Conservation (phyloP, 1,139 yeast species). For the Candida frijolesensis region DNA sequence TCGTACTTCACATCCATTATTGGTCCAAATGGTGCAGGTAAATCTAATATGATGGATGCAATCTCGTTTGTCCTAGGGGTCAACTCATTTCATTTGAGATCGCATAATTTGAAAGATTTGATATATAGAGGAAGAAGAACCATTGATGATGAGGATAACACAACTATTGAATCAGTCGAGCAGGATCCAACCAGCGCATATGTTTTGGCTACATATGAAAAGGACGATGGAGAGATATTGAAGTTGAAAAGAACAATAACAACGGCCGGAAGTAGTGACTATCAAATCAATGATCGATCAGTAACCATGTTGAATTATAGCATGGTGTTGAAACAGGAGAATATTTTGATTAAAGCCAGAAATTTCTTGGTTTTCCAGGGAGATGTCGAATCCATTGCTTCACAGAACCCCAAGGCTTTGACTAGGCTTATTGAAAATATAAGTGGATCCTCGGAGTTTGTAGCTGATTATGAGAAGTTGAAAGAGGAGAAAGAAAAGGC, state of each 20-base stretch:
- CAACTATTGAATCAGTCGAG: constrained; percentile 21
- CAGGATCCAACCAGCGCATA: constrained; percentile 65
- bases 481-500: constrained; percentile 69
- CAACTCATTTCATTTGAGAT: constrained; percentile 73
- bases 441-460: constrained; percentile 75
- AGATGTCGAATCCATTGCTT: constrained; percentile 91
- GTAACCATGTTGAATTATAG: constrained; percentile 72
- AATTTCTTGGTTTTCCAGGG: constrained; percentile 96
- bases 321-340: constrained; percentile 69
- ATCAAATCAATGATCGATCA: constrained; percentile 61
- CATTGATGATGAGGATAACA: constrained; percentile 14
- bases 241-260: constrained; percentile 59
- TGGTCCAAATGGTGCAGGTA: constrained; percentile 98
- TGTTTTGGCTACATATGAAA: constrained; percentile 79
- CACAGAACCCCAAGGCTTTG: constrained; percentile 79
- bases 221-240: constrained; percentile 55
- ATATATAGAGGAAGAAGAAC: constrained; percentile 69
- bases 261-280: constrained; percentile 64
- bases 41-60: constrained; percentile 98
- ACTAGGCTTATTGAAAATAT: constrained; percentile 77
- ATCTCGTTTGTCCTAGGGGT: constrained; percentile 94
- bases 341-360: constrained; percentile 84
- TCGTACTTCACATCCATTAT: constrained; percentile 86
- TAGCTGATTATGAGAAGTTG: constrained; percentile 67
- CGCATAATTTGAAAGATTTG: constrained; percentile 71